Evolutionary conservation across 768 basidiomycete species (phyloP).

Genomic region (Phaeotremella skinneri): DNA sequence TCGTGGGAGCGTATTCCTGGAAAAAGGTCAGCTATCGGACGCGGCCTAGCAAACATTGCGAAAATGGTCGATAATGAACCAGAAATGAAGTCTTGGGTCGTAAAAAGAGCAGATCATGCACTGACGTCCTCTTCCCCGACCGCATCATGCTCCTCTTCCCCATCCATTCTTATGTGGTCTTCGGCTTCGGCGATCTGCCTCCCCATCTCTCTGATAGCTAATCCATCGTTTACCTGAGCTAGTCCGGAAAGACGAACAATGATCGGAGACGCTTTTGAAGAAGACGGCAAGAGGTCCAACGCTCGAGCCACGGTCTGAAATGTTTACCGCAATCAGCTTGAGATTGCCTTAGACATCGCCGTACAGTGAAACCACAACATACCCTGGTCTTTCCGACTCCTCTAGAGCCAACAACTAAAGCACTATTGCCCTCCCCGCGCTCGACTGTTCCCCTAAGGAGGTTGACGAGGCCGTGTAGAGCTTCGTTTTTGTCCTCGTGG

Average conservation of each 20-base stretch:
- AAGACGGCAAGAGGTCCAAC: constrained; percentile 35
- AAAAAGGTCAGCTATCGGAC: constrained; percentile 37
- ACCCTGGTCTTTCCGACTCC: constrained; percentile 84
- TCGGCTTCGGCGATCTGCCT: constrained; percentile 62
- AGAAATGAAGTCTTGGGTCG: neutral
- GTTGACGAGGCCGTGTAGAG: constrained; percentile 61
- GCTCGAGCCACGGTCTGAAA: constrained; percentile 31
- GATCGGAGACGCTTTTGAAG: constrained; percentile 57
- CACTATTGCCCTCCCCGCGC: constrained; percentile 90
- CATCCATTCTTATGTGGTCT: constrained; percentile 58
- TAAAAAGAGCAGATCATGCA: neutral
- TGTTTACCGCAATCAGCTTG: neutral
- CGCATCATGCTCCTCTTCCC: constrained; percentile 53
- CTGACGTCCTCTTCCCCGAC: constrained; percentile 41
- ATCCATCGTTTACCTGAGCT: constrained; percentile 76
- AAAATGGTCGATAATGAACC: neutral
- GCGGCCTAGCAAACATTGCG: constrained; percentile 52
- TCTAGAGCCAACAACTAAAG: constrained; percentile 76
- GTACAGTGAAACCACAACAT: constrained; percentile 31
- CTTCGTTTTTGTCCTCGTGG: constrained; percentile 51
- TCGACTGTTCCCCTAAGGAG: constrained; percentile 70
- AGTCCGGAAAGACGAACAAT: constrained; percentile 80
- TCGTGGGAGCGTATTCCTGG: constrained; percentile 46
- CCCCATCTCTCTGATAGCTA: constrained; percentile 90
- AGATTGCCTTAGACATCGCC: neutral